These are phyloP conservation scores for Cladosporium oxysporum DNA, from an alignment of 2,329 filamentous ascomycete genomes.

Conservation along the genomic window DNA sequence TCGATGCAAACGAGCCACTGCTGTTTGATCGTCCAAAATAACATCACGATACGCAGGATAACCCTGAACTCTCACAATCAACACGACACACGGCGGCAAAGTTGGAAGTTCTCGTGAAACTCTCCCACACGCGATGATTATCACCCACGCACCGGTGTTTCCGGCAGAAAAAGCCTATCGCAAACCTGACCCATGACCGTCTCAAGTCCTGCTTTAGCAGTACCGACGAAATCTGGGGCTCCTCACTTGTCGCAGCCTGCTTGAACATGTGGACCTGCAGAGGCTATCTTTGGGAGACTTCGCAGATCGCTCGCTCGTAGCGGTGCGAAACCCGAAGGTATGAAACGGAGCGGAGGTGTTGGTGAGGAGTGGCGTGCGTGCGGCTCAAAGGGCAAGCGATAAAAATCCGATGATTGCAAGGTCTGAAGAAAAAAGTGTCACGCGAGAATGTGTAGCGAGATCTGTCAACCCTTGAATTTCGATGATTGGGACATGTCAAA, in stretches of 20 bases:
- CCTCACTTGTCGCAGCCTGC: neutral
- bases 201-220: neutral
- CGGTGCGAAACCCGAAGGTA: neutral
- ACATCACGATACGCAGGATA: neutral
- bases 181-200: neutral
- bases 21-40: neutral
- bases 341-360: neutral
- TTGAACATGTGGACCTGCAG: neutral
- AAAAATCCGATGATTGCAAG: neutral
- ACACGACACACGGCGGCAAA: neutral
- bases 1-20: neutral
- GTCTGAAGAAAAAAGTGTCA: neutral
- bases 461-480: neutral
- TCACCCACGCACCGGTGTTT: neutral
- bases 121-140: neutral
- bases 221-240: neutral
- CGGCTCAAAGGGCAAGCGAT: neutral
- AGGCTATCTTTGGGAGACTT: neutral
- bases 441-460: neutral
- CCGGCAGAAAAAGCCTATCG: neutral
- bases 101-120: neutral
- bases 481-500: neutral
- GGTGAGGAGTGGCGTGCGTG: neutral
- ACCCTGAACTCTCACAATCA: neutral
- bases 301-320: neutral